phyloP scores from a whole-genome alignment of 495 filamentous ascomycete genomes.

The Neurospora sp. region DNA sequence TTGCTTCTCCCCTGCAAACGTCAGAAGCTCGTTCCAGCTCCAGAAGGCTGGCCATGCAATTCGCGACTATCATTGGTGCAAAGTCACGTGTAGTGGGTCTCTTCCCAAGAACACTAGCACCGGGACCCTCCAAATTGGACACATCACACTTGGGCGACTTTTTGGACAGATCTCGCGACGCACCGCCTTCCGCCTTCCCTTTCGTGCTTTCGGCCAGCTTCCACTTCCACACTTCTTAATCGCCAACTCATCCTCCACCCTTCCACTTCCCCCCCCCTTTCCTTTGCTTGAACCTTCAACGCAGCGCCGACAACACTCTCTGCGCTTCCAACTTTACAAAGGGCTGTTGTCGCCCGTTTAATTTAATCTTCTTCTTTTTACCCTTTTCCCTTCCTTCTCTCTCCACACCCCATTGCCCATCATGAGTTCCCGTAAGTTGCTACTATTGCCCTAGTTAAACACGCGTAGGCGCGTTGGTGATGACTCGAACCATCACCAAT shows the following conservation, averaged over 20 bases:
- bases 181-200: constrained; percentile 26
- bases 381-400: constrained; percentile 9
- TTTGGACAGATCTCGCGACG: constrained; percentile 40
- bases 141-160: constrained; percentile 37
- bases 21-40: background rate
- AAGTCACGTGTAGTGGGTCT: constrained; percentile 28
- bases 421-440: constrained; percentile 50
- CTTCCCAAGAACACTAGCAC: constrained; percentile 7
- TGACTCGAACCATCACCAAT: background rate
- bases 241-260: background rate
- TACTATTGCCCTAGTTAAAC: constrained; percentile 3
- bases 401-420: constrained; percentile 31
- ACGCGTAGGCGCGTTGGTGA: constrained; percentile 22
- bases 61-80: background rate
- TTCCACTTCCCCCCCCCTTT: constrained; percentile 14
- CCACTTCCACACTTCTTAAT: constrained; percentile 10
- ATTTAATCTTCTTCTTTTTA: constrained; percentile 32
- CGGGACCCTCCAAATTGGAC: constrained; percentile 34
- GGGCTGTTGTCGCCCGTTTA: constrained; percentile 31
- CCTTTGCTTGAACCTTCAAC: constrained; percentile 19
- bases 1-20: background rate
- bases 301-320: constrained; percentile 29
- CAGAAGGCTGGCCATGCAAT: background rate
- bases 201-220: no score
- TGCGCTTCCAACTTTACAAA: constrained; percentile 14